These are phyloP conservation scores for Piper longum DNA, from an alignment of 164 flowering plant genomes.

Conservation along the genomic window DNA sequence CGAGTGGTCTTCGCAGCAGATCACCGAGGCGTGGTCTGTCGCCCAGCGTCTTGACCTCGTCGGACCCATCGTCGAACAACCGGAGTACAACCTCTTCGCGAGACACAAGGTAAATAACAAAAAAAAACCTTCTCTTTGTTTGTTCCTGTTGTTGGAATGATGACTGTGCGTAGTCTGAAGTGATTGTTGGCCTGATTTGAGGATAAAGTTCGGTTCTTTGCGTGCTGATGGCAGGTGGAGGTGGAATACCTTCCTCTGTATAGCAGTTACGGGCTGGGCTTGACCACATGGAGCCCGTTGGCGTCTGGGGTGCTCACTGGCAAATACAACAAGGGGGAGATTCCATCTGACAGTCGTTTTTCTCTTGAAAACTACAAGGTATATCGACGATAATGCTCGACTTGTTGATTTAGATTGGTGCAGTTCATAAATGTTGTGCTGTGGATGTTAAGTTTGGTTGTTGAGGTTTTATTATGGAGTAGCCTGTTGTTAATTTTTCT, in stretches of 20 bases:
- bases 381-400: background rate
- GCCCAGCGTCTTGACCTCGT: conserved; percentile 73
- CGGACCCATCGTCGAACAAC: conserved; percentile 95
- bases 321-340: conserved; percentile 60
- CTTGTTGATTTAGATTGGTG: background rate
- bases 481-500: background rate
- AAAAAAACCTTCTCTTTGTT: background rate
- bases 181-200: background rate
- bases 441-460: background rate
- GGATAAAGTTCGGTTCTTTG: background rate
- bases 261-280: conserved; percentile 82
- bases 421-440: background rate
- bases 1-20: conserved; percentile 99
- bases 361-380: conserved; percentile 97
- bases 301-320: conserved; percentile 98
- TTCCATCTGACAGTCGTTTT: conserved; percentile 90
- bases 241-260: conserved; percentile 79
- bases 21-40: conserved; percentile 90
- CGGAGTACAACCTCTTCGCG: conserved; percentile 79
- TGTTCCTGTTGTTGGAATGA: background rate
- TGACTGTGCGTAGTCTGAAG: background rate
- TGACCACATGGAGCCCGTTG: conserved; percentile 99
- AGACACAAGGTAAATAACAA: conserved; percentile 57
- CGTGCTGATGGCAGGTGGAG: conserved; percentile 7
- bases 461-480: background rate